A percentile compares a stretch with the other conserved stretches of the same genome.
Conservation (phyloP, 257 asterid species). For the Solanum acaule region DNA sequence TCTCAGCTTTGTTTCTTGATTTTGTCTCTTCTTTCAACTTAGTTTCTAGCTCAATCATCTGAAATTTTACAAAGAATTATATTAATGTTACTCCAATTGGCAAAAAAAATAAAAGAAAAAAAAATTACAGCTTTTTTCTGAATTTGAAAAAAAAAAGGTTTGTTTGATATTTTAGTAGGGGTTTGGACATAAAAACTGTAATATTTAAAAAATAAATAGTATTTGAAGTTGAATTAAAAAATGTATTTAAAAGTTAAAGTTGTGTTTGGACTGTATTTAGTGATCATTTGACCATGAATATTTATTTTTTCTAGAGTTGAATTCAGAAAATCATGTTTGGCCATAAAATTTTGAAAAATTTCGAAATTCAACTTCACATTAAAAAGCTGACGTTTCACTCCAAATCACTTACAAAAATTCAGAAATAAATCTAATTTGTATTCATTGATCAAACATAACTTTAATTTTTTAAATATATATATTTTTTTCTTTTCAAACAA, state of each 20-base stretch:
- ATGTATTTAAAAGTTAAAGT: too few species aligned
- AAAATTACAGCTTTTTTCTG: background rate
- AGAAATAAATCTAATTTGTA: too few species aligned
- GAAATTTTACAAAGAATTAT: conserved; percentile 2
- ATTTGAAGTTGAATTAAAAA: too few species aligned
- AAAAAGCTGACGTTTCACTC: too few species aligned
- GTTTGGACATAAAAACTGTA: too few species aligned
- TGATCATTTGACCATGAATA: background rate
- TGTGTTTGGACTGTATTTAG: background rate
- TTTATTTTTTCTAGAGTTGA: background rate
- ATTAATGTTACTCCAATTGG: background rate
- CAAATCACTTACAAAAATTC: background rate
- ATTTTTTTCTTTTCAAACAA: too few species aligned
- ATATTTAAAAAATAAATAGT: too few species aligned
- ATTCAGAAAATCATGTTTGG: background rate
- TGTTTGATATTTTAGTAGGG: too few species aligned
- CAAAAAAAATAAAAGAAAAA: background rate
- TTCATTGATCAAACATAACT: background rate
- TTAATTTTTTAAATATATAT: too few species aligned
- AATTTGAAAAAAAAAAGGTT: too few species aligned
- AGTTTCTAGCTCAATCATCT: conserved; percentile 61
- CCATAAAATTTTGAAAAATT: background rate
- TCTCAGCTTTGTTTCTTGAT: conserved; percentile 78
- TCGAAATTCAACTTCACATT: too few species aligned
- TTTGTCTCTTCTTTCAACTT: conserved; percentile 47